A percentile compares a stretch with the other conserved stretches of the same genome.
Conservation (phyloP, 495 filamentous ascomycete genomes). For the Pseudomonodictys pantanalensis region DNA sequence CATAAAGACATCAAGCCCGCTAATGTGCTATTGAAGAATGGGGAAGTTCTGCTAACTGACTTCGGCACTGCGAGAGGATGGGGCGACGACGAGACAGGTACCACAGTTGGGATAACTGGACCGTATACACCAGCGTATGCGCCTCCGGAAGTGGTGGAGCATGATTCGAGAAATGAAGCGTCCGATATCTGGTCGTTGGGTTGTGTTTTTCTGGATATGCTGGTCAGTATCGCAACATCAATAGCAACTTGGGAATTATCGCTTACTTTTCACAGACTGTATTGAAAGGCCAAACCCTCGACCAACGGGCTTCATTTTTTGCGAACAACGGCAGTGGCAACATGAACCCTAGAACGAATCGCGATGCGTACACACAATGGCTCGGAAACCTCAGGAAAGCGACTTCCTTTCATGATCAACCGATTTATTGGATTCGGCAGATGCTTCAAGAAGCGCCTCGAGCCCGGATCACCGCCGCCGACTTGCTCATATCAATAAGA, state of each 20-base stretch:
- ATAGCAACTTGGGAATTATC: background rate
- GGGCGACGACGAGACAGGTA: background rate
- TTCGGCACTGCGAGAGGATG: conserved; percentile 18
- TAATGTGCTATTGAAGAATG: conserved; percentile 9
- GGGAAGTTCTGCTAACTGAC: conserved; percentile 14
- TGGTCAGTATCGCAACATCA: background rate
- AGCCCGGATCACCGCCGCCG: background rate
- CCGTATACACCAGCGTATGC: conserved; percentile 5
- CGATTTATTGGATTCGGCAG: background rate
- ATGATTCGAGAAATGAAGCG: conserved; percentile 1
- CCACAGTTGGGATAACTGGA: conserved; percentile 9
- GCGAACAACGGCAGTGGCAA: background rate
- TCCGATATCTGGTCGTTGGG: conserved; percentile 20
- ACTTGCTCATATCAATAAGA: no score
- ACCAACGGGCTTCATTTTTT: background rate
- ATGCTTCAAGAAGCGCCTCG: background rate
- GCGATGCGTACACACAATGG: background rate
- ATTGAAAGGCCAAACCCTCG: background rate
- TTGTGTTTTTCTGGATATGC: conserved; percentile 17
- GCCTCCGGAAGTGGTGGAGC: conserved; percentile 8
- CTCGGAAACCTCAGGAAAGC: background rate
- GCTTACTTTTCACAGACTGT: background rate
- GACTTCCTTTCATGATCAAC: background rate
- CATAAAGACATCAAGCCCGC: conserved; percentile 24
- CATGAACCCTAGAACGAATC: background rate